A percentile compares a stretch with the other conserved stretches of the same genome.
phyloP scores from a whole-genome alignment of 169 alveolate genomes.

The Babesia divergens region DNA sequence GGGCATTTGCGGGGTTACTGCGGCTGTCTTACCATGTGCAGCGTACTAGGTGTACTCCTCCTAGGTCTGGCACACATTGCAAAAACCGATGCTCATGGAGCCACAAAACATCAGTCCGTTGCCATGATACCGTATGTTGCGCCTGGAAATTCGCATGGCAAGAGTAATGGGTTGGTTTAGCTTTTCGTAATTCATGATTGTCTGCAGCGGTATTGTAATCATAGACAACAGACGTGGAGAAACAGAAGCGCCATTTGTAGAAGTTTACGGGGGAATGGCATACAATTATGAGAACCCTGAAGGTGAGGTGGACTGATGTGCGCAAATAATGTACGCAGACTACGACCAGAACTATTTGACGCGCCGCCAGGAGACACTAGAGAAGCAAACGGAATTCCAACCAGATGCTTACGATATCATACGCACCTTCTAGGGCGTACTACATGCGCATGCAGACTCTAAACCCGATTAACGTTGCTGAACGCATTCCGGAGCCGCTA shows the following conservation, averaged over 20 bases:
- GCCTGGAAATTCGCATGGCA: not conserved
- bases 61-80: not conserved
- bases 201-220: slow-evolving; percentile 14
- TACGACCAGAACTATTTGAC: not conserved
- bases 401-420: slow-evolving; percentile 30
- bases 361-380: slow-evolving; percentile 2
- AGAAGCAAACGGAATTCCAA: not conserved
- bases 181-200: not conserved
- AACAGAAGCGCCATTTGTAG: slow-evolving; percentile 12
- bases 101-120: not conserved
- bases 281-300: slow-evolving; percentile 6
- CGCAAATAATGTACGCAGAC: not conserved
- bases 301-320: not conserved
- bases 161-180: not conserved
- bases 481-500: too few relatives aligned
- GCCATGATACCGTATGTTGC: slow-evolving; percentile 16
- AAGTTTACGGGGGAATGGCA: slow-evolving; percentile 15
- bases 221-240: not conserved
- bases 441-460: too few relatives aligned
- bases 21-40: not conserved
- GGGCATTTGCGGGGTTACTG: too few relatives aligned
- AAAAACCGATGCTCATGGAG: not conserved
- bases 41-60: not conserved
- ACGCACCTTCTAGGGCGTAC: not conserved
- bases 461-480: too few relatives aligned